Evolutionary conservation across 2,329 filamentous ascomycete genomes (phyloP).

Genomic region (Aphanocladium album): DNA sequence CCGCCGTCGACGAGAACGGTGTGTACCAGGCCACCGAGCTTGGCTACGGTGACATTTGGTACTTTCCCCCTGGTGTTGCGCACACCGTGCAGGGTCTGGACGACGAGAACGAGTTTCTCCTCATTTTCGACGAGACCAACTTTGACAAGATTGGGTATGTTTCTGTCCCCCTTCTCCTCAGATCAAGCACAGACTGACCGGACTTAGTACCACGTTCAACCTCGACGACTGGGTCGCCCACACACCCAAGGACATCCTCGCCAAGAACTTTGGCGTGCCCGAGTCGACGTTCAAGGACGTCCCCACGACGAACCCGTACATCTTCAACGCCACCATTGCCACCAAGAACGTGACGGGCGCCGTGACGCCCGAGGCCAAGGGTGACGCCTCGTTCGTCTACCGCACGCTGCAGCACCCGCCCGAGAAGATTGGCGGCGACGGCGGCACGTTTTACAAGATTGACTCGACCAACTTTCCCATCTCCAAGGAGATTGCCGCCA

Average conservation of each 20-base stretch:
- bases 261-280: constrained; percentile 64
- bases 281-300: constrained; percentile 54
- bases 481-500: constrained; percentile 60
- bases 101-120: constrained; percentile 62
- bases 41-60: constrained; percentile 61
- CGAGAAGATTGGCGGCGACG: constrained; percentile 54
- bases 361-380: constrained; percentile 43
- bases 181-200: background rate
- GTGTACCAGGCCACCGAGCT: constrained; percentile 50
- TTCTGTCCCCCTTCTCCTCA: too few relatives aligned
- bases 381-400: constrained; percentile 59
- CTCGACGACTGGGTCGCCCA: constrained; percentile 66
- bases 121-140: constrained; percentile 62
- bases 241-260: constrained; percentile 56
- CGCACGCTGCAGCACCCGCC: constrained; percentile 50
- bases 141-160: constrained; percentile 57
- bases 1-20: constrained; percentile 59
- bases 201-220: constrained; percentile 60
- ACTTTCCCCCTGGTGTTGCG: constrained; percentile 61
- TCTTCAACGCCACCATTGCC: constrained; percentile 51
- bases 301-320: constrained; percentile 55
- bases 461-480: constrained; percentile 64
- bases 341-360: constrained; percentile 32
- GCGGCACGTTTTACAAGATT: constrained; percentile 58
- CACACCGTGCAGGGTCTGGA: constrained; percentile 61